Evolutionary conservation across 768 basidiomycete genomes (phyloP), one percentile per base, ranked within the genome.

Genomic region (Amanita pallidorosea): DNA sequence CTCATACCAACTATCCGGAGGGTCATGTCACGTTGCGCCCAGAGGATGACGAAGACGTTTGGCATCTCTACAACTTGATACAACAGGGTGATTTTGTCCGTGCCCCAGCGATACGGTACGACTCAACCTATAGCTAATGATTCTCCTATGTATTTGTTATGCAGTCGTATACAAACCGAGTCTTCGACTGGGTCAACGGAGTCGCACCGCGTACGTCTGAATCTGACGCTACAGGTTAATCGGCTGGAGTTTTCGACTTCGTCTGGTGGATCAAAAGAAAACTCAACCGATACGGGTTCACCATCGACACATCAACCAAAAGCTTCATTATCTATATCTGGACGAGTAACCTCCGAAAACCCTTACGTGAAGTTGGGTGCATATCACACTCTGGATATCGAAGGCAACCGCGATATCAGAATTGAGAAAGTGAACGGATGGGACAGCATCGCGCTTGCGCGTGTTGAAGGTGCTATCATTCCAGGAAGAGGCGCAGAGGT

Each of bases 1-100:
- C 64, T 60, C 65, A 64, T 58, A 60, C 57, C 60, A 60, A 66
- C 57, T 52, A 38, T 54, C 45, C 47, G 6, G 60, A 94, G 91
- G 95, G 95, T 15, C 80, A 93, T 77, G 88, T 96, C 55, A 90
- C 82, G n/a, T 73, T 97, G 41, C 81, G 90, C 44, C 94, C 95
- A 4, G 93, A 99, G 65, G 94, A 98, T 58, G 92, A 97, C 60
- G 96, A 99, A 68, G 96, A 99, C 65, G 96, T 99, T 87, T 99
- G 95, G 94, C 96, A 99, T 74, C 74, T 97, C 25, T 99, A 98
- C 67, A 98, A 99, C 70, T 74, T 99, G 51, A 96, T 99, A 49
- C 80, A 88, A 56, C 74, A 85, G 70, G 89, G 88, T 15, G 94
- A 98, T 61, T 70, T 80, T 52, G 83, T 98, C 40, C 77, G 91